These are phyloP conservation scores for Taphrina populina DNA, from an alignment of 1,139 yeast species.

Conservation along the genomic window DNA sequence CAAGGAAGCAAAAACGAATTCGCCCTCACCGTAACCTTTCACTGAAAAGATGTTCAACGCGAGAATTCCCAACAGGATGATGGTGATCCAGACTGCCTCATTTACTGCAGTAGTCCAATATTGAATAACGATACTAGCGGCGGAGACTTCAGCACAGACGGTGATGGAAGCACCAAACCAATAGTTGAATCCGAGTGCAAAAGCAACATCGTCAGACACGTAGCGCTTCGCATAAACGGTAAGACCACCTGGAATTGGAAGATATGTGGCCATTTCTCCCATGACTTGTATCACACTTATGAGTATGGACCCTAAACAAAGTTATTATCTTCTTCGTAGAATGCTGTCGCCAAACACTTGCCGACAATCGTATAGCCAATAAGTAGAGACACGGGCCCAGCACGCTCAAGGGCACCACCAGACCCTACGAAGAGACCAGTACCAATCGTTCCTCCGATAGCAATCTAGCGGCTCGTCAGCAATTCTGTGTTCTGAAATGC, in stretches of 20 bases:
- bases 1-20: conserved; percentile 61
- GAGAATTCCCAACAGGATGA: conserved; percentile 59
- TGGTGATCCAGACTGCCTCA: conserved; percentile 70
- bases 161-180: conserved; percentile 88
- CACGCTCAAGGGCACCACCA: conserved; percentile 58
- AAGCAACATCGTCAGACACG: conserved; percentile 45
- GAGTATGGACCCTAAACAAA: conserved; percentile 60
- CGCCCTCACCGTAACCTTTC: conserved; percentile 61
- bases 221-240: conserved; percentile 43
- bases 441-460: conserved; percentile 59
- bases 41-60: conserved; percentile 40
- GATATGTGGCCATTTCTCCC: conserved; percentile 82
- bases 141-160: conserved; percentile 47
- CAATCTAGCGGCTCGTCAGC: conserved; percentile 52
- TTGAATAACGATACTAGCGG: conserved; percentile 46
- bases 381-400: conserved; percentile 65
- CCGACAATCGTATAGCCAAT: conserved; percentile 62
- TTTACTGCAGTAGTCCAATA: conserved; percentile 44
- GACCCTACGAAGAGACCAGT: conserved; percentile 68
- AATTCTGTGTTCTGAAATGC: neutral
- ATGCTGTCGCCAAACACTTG: conserved; percentile 50
- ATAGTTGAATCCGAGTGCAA: conserved; percentile 78
- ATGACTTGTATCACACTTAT: conserved; percentile 69
- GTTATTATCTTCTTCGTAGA: neutral
- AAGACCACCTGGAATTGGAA: conserved; percentile 79